These are phyloP conservation scores for Euphorbia lathyris DNA, from an alignment of 345 rosid species.

Conservation along the genomic window DNA sequence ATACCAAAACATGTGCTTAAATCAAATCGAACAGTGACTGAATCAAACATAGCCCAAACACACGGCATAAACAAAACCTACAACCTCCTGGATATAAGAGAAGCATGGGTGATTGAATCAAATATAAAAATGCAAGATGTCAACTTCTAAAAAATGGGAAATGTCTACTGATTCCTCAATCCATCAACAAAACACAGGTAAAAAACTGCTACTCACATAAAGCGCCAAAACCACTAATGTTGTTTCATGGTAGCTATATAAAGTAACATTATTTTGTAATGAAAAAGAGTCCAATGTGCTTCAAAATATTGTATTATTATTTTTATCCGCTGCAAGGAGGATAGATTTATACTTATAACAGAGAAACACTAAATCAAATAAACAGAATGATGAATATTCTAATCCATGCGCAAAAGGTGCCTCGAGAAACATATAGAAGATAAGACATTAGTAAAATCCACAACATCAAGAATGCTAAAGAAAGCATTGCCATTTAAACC, in stretches of 20 bases:
- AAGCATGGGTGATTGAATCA: not conserved
- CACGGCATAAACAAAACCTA: too few relatives aligned
- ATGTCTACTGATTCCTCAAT: not conserved
- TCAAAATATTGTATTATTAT: not conserved
- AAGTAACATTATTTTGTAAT: not conserved
- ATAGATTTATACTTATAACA: too few relatives aligned
- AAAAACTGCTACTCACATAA: too few relatives aligned
- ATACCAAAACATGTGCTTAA: not conserved
- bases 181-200: too few relatives aligned
- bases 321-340: too few relatives aligned
- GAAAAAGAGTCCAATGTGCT: not conserved
- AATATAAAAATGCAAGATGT: not conserved
- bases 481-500: not conserved
- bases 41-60: too few relatives aligned
- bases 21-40: not conserved
- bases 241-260: not conserved
- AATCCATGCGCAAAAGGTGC: not conserved
- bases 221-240: not conserved
- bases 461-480: too few relatives aligned
- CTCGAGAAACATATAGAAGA: not conserved
- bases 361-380: not conserved
- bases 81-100: not conserved
- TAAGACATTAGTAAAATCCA: too few relatives aligned
- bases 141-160: not conserved
- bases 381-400: not conserved